Evolutionary conservation across 352 stramenopile species (phyloP).

Genomic region (Phytophthora cryptogea): DNA sequence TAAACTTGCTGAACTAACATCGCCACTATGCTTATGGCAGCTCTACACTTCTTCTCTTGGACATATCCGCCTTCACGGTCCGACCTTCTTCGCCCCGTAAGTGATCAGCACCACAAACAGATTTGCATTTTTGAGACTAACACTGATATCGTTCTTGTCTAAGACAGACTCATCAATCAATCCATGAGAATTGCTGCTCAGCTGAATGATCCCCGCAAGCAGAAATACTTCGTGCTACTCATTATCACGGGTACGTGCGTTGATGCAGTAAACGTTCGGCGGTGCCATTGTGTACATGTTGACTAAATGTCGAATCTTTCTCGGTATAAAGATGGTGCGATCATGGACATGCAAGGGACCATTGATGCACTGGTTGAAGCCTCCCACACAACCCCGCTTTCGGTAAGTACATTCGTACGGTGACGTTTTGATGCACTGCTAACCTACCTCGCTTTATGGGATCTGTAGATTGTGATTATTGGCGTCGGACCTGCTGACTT

Average conservation of each 20-base stretch:
- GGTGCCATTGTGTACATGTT: background rate
- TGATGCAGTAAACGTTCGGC: background rate
- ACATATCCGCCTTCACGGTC: slow-evolving; percentile 57
- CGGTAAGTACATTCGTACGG: slow-evolving; percentile 27
- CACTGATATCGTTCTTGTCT: slow-evolving; percentile 1
- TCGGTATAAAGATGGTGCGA: slow-evolving; percentile 61
- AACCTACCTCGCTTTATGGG: background rate
- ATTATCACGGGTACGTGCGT: slow-evolving; percentile 71
- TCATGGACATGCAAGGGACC: slow-evolving; percentile 86
- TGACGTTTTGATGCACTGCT: background rate
- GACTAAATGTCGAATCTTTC: background rate
- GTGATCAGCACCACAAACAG: background rate
- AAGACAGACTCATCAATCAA: slow-evolving; percentile 54
- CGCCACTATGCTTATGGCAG: slow-evolving; percentile 13
- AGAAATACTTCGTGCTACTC: slow-evolving; percentile 88
- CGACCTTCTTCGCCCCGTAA: slow-evolving; percentile 64
- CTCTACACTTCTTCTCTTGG: slow-evolving; percentile 58
- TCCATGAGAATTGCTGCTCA: slow-evolving; percentile 51
- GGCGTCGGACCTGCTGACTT: slow-evolving; percentile 77
- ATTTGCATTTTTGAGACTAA: slow-evolving; percentile 8
- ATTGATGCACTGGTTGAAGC: slow-evolving; percentile 63
- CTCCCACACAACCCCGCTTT: slow-evolving; percentile 54
- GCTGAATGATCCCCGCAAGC: slow-evolving; percentile 49
- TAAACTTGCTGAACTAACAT: background rate
- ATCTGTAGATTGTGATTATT: slow-evolving; percentile 74